Conservation (phyloP, 805 yeast genomes). For the Candida montana region DNA sequence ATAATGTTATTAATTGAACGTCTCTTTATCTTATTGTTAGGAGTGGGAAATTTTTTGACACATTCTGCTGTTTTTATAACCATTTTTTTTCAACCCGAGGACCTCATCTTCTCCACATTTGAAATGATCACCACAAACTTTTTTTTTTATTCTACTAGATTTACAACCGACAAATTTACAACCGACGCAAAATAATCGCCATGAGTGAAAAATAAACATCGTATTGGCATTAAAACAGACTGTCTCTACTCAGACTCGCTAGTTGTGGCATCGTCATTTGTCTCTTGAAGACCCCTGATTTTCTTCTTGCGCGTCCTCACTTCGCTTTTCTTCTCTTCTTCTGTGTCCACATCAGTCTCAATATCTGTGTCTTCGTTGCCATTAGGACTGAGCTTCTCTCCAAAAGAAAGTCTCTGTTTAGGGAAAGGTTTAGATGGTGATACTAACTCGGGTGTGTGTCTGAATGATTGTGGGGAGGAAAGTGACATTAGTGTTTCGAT, state of each 20-base stretch:
- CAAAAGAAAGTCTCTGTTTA: conserved; percentile 21
- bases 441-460: conserved; percentile 2
- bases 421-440: conserved; percentile 11
- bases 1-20: not conserved
- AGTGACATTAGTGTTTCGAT: conserved; percentile 37
- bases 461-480: conserved; percentile 27
- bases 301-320: not conserved
- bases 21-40: not conserved
- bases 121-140: conserved; percentile 1
- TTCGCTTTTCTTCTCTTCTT: conserved; percentile 2
- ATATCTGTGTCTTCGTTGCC: conserved; percentile 13
- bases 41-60: not conserved
- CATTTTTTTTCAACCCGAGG: not conserved
- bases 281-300: not conserved
- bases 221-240: not conserved
- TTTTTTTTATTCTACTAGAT: no score
- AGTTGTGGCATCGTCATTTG: not conserved
- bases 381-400: conserved; percentile 10
- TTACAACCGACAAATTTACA: no score
- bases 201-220: no score
- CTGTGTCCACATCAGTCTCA: conserved; percentile 15
- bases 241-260: not conserved
- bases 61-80: not conserved
- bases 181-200: no score
- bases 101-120: conserved; percentile 4